Evolutionary conservation across 192 early-diverging fungal genomes (phyloP).

Genomic region (Coemansia sp.): DNA sequence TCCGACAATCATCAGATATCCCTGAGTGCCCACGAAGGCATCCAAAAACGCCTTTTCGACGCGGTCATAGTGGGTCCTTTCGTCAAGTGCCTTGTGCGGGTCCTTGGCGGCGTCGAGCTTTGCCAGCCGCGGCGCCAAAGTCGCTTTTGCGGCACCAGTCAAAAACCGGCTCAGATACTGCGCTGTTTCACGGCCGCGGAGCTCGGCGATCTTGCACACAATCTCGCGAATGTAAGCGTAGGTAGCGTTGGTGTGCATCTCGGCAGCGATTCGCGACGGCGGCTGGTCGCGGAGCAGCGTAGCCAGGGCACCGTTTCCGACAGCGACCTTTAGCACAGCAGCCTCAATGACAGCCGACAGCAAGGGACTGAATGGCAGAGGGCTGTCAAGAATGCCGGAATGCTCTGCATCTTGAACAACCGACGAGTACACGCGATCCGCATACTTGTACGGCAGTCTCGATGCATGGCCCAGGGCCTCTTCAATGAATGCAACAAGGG

Average conservation of each 20-base stretch:
- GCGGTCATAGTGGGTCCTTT: constrained; percentile 13
- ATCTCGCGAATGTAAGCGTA: constrained; percentile 31
- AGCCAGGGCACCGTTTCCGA: constrained; percentile 27
- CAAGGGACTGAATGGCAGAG: constrained; percentile 41
- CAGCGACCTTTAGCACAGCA: constrained; percentile 27
- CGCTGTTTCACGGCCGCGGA: constrained; percentile 7
- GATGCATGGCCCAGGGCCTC: constrained; percentile 26
- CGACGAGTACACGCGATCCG: constrained; percentile 31
- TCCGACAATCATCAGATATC: constrained; percentile 13
- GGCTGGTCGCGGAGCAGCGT: constrained; percentile 10
- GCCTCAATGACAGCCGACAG: constrained; percentile 38
- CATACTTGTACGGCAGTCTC: constrained; percentile 45
- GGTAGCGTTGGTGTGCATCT: constrained; percentile 16
- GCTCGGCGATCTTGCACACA: constrained; percentile 29
- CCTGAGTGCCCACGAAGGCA: background rate
- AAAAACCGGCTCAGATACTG: constrained; percentile 12
- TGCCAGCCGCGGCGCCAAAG: constrained; percentile 31
- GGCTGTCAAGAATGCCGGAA: background rate
- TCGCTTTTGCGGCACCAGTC: constrained; percentile 11
- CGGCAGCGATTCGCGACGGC: constrained; percentile 5
- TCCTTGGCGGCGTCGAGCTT: constrained; percentile 12
- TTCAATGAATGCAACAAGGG: constrained; percentile 37
- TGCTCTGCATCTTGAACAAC: background rate
- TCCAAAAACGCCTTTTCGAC: constrained; percentile 22
- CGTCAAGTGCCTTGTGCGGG: constrained; percentile 8